These are phyloP conservation scores for Pythium aristosporum DNA, from an alignment of 352 stramenopile species.

Conservation along the genomic window DNA sequence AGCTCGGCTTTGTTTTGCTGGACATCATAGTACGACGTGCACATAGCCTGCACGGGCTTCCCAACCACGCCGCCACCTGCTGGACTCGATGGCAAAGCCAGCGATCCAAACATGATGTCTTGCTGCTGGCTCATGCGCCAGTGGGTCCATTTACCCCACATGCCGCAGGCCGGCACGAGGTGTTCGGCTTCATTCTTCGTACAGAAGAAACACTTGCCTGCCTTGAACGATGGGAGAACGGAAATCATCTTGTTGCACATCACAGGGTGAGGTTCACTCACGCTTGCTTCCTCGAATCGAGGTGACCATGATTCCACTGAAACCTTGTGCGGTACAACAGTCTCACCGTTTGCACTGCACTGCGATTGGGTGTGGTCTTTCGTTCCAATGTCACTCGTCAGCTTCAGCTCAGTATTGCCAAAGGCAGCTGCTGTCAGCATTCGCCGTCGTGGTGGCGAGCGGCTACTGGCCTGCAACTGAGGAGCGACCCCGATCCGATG, in stretches of 20 bases:
- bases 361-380: too few species aligned
- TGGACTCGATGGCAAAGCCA: conserved; percentile 13
- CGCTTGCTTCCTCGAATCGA: conserved; percentile 2
- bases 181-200: conserved; percentile 82
- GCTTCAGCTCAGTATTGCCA: neutral
- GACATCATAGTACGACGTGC: conserved; percentile 84
- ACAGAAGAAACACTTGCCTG: conserved; percentile 85
- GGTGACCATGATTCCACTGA: conserved; percentile 4
- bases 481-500: neutral
- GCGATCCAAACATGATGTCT: conserved; percentile 30
- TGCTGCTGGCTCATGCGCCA: conserved; percentile 83
- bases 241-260: conserved; percentile 55
- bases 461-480: conserved; percentile 7
- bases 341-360: neutral
- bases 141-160: conserved; percentile 86
- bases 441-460: conserved; percentile 15
- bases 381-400: neutral
- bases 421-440: conserved; percentile 9
- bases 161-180: conserved; percentile 72
- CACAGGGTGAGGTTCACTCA: neutral
- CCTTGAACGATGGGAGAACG: conserved; percentile 75
- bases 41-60: conserved; percentile 66
- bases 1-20: conserved; percentile 67
- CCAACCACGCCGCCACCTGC: conserved; percentile 1
- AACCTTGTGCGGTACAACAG: neutral